These are phyloP conservation scores for Trapa incisa DNA, from an alignment of 345 rosid genomes.

Conservation along the genomic window DNA sequence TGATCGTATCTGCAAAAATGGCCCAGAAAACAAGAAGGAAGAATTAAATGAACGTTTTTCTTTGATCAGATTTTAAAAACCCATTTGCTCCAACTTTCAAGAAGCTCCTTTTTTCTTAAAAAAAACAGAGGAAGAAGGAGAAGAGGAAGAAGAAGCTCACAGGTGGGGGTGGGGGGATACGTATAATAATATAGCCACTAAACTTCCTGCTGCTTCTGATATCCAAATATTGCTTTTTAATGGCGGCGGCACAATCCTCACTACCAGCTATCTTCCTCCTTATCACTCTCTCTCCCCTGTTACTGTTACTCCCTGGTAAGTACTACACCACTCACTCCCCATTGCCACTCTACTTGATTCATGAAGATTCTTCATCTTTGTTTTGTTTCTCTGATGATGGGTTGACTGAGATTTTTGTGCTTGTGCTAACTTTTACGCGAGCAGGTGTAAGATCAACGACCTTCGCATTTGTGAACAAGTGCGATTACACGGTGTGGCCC, in stretches of 20 bases:
- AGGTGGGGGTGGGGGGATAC: no score
- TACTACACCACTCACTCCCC: no score
- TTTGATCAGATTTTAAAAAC: no score
- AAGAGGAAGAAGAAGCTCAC: not conserved
- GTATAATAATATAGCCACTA: no score
- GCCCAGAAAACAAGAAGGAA: no score
- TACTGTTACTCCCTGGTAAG: not conserved
- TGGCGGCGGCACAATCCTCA: not conserved
- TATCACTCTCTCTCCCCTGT: not conserved
- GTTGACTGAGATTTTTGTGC: not conserved
- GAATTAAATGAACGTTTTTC: no score
- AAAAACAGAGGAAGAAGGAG: not conserved
- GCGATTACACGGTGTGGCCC: slow-evolving; percentile 79
- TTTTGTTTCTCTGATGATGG: not conserved
- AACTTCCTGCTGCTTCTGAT: not conserved
- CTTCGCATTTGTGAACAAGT: slow-evolving; percentile 55
- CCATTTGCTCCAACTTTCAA: no score
- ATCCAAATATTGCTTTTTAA: not conserved
- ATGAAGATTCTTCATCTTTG: not conserved
- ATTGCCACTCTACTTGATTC: not conserved
- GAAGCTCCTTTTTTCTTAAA: no score
- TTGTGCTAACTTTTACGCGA: not conserved
- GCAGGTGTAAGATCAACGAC: slow-evolving; percentile 45
- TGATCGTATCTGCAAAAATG: no score
- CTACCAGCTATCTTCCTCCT: not conserved